phyloP scores from a whole-genome alignment of 352 stramenopile genomes.

The Globisporangium middletonii region DNA sequence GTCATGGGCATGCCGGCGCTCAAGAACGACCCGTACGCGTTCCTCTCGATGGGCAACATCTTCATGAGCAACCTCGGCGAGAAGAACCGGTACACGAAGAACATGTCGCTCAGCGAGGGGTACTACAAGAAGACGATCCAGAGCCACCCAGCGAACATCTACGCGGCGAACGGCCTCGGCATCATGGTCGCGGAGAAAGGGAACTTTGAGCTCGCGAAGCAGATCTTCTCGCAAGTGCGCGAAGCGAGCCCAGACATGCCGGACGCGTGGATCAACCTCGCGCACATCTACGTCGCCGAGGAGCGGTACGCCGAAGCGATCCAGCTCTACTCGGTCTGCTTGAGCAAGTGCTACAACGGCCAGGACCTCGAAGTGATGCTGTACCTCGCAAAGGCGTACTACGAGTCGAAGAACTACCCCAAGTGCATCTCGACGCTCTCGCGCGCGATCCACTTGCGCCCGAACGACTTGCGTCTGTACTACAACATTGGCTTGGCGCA shows the following conservation, averaged over 20 bases:
- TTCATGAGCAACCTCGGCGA: constrained; percentile 97
- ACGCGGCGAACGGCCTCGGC: constrained; percentile 95
- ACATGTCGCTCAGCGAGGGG: constrained; percentile 91
- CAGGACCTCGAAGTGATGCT: constrained; percentile 75
- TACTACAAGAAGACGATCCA: constrained; percentile 96
- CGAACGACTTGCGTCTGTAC: constrained; percentile 74
- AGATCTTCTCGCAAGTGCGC: constrained; percentile 95
- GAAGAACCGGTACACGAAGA: constrained; percentile 94
- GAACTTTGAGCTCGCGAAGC: constrained; percentile 94
- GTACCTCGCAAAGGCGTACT: constrained; percentile 87
- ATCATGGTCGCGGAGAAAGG: constrained; percentile 98
- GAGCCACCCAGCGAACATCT: constrained; percentile 92
- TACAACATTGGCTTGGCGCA: constrained; percentile 85
- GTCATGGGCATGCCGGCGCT: constrained; percentile 94
- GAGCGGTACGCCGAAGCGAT: constrained; percentile 95
- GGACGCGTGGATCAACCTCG: constrained; percentile 96
- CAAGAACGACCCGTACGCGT: constrained; percentile 95
- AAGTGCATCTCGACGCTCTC: constrained; percentile 83
- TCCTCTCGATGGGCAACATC: constrained; percentile 97
- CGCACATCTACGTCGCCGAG: constrained; percentile 95
- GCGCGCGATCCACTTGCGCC: constrained; percentile 69
- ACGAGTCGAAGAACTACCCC: constrained; percentile 86
- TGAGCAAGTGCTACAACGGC: constrained; percentile 87
- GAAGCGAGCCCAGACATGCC: constrained; percentile 95
- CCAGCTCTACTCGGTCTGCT: constrained; percentile 93